Percentiles rank a stretch among this genome's conserved stretches.
Conservation (phyloP, 768 basidiomycete species). For the Lenzites betulinus region DNA sequence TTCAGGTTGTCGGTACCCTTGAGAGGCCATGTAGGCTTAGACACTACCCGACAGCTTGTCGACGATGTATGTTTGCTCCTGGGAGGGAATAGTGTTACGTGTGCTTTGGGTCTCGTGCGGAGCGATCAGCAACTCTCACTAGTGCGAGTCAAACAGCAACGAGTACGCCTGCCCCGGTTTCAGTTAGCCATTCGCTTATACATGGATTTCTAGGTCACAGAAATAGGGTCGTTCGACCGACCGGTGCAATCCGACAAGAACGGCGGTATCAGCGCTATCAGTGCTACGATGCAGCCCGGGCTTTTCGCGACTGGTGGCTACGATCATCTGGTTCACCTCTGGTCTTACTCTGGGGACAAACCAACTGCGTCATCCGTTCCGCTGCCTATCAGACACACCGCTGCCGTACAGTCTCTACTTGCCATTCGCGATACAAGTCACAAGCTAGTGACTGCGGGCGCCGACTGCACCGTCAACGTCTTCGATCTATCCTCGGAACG, state of each 20-base stretch:
- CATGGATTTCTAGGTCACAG: conserved; percentile 1
- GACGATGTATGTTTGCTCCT: conserved; percentile 46
- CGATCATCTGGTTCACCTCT: conserved; percentile 50
- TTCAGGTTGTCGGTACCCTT: not conserved
- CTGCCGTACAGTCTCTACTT: conserved; percentile 46
- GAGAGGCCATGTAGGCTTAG: conserved; percentile 21
- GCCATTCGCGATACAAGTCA: conserved; percentile 46
- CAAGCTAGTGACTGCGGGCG: conserved; percentile 50
- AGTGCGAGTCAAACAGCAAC: conserved; percentile 1
- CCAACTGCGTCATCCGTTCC: conserved; percentile 33
- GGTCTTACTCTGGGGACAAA: conserved; percentile 38
- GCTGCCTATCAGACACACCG: conserved; percentile 45
- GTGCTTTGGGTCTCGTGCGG: conserved; percentile 43
- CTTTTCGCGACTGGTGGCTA: conserved; percentile 53
- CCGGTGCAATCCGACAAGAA: conserved; percentile 31
- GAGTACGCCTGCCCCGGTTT: not conserved
- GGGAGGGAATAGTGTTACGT: conserved; percentile 26
- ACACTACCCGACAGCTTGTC: conserved; percentile 28
- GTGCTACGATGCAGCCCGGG: conserved; percentile 42
- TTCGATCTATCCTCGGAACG: conserved; percentile 52
- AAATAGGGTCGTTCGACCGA: conserved; percentile 10
- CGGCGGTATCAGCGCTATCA: conserved; percentile 44
- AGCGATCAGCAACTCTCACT: conserved; percentile 28
- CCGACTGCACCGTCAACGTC: conserved; percentile 47
- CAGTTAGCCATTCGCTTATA: not conserved